Evolutionary conservation across 75 land plant genomes (phyloP).

Genomic region (Adiantum capillusveneris): DNA sequence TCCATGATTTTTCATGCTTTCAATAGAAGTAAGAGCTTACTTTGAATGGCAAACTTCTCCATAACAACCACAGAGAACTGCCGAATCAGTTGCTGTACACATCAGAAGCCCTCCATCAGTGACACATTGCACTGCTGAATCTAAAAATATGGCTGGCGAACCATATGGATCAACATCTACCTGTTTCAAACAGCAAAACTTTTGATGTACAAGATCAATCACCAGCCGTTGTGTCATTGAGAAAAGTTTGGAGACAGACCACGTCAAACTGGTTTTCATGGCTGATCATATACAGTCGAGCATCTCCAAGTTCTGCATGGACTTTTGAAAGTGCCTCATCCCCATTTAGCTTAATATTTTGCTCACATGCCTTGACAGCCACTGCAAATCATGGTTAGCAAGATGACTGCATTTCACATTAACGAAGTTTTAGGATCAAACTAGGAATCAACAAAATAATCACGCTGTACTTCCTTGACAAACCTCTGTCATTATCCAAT

Average conservation of each 20-base stretch:
- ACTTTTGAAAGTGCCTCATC: slow-evolving; percentile 6
- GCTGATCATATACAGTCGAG: slow-evolving; percentile 6
- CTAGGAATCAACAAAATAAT: too few species aligned
- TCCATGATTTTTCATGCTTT: too few species aligned
- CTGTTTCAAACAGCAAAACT: slow-evolving; percentile 2
- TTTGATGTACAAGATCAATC: too few species aligned
- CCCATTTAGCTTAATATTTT: slow-evolving; percentile 7
- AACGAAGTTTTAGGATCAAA: too few species aligned
- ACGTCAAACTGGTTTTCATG: slow-evolving; percentile 13
- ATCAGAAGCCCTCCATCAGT: slow-evolving; percentile 30
- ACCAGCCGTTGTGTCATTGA: not conserved
- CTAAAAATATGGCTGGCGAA: slow-evolving; percentile 36
- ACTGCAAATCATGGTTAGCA: slow-evolving; percentile 4
- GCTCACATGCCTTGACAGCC: slow-evolving; percentile 10
- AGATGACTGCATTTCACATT: too few species aligned
- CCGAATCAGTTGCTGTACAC: slow-evolving; percentile 46
- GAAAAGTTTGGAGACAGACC: not conserved
- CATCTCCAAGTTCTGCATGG: slow-evolving; percentile 10
- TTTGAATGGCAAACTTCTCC: slow-evolving; percentile 44
- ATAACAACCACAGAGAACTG: slow-evolving; percentile 37
- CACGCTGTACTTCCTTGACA: not conserved
- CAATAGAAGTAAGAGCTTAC: slow-evolving; percentile 18
- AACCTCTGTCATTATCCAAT: slow-evolving; percentile 35
- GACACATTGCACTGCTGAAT: slow-evolving; percentile 37
- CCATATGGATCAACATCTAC: slow-evolving; percentile 44